Evolutionary conservation across 768 basidiomycete genomes (phyloP).

Genomic region (Kwoniella sp.): DNA sequence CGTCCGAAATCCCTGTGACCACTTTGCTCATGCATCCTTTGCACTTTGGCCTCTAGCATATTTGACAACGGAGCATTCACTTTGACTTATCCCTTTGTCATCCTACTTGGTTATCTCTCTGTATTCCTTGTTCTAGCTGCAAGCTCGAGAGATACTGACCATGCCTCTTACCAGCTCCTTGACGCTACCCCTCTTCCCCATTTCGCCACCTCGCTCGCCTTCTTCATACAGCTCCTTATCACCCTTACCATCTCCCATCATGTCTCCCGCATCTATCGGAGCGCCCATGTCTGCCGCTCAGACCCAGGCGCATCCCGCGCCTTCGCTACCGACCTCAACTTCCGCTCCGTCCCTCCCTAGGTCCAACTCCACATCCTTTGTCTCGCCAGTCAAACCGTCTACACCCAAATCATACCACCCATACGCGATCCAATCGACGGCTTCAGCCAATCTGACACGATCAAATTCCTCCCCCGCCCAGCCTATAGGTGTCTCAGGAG

Average conservation of each 20-base stretch:
- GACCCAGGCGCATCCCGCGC: no score
- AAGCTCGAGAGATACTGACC: neutral
- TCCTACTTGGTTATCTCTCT: no score
- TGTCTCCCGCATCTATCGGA: constrained; percentile 20
- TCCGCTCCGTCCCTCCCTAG: constrained; percentile 8
- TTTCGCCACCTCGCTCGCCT: constrained; percentile 9
- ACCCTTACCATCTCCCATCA: constrained; percentile 17
- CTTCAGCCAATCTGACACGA: constrained; percentile 46
- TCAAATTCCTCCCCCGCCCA: constrained; percentile 46
- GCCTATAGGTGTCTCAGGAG: constrained; percentile 19
- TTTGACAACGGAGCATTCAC: no score
- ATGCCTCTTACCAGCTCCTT: constrained; percentile 16
- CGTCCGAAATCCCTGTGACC: no score
- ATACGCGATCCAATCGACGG: constrained; percentile 46
- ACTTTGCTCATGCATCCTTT: no score
- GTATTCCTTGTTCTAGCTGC: no score
- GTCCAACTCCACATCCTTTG: constrained; percentile 1
- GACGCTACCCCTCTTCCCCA: constrained; percentile 12
- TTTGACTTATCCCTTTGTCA: neutral
- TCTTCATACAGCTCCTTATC: neutral
- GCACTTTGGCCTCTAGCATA: neutral
- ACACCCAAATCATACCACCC: constrained; percentile 41
- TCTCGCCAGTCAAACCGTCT: constrained; percentile 18
- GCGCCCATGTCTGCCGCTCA: constrained; percentile 1
- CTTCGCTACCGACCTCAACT: constrained; percentile 9